Evolutionary conservation across 306 rosid species (phyloP), one percentile per base, ranked within the genome.

Genomic region (Cicer cuneatum): DNA sequence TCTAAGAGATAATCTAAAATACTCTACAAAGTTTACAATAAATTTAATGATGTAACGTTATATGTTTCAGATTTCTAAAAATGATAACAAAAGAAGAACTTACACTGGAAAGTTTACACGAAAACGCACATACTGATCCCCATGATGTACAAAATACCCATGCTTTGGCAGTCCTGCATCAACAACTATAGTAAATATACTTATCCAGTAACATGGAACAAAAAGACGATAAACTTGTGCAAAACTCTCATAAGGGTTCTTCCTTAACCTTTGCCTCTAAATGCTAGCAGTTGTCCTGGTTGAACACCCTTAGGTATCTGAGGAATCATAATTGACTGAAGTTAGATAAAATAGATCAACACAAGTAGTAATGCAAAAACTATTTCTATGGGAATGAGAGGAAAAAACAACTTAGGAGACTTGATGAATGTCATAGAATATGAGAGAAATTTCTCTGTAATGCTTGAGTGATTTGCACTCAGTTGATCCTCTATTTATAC

Each of bases 291-390:
- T 75, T 92, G 96, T 73, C 99, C 97, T 42, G 89, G 95, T 75
- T 94, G 99, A 86, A 87, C 95, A 53, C 96, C 93, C 81, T 87
- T 90, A 10, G 99, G 97, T 86, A 94, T 87, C 99, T 94, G 87
- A 72, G 70, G 69, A 69, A 79, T 62, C 85, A 83, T 42, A 57
- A 71, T 78, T 19, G 51, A 77, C 81, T 64, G 64, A 78, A 73
- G 19, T 71, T 64, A 86, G 69, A 77, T 45, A 71, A 77, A 52
- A 78, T 58, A 72, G 62, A 11, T 24, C 40, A 80, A 71, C 64
- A 61, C 47, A 42, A 71, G 70, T 15, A 59, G 35, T 24, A 3
- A 16, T 16, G 47, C 49, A 48, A 54, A 43, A 67, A 37, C 43
- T 8, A 71, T 46, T 42, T 13, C 21, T 40, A 49, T 45, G 57